Percentiles rank a stretch among this genome's conserved stretches.
phyloP scores from a whole-genome alignment of 1,284 basidiomycete species.

The Ganoderma sinense region DNA sequence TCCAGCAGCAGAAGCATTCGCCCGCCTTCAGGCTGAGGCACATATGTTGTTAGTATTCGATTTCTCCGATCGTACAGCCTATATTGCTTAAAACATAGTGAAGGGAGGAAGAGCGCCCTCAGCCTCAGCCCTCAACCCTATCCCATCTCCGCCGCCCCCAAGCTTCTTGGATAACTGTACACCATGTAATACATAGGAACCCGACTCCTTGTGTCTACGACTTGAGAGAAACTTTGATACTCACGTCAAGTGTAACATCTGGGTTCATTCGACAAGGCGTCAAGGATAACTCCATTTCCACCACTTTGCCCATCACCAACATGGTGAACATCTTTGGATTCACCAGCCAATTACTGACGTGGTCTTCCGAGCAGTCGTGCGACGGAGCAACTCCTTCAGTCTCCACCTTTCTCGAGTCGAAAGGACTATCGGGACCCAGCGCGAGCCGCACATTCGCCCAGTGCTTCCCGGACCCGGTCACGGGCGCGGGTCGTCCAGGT shows the following conservation, averaged over 20 bases:
- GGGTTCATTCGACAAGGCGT: background rate
- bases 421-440: background rate
- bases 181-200: no score
- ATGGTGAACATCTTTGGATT: background rate
- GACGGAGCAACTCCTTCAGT: background rate
- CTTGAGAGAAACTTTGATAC: background rate
- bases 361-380: background rate
- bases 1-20: background rate
- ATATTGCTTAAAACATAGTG: background rate
- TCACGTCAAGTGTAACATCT: background rate
- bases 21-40: slow-evolving; percentile 3
- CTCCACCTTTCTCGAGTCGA: background rate
- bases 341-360: background rate
- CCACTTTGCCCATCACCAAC: background rate
- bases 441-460: background rate
- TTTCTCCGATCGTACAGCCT: background rate
- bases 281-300: background rate
- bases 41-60: background rate
- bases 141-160: background rate
- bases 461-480: background rate
- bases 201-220: background rate
- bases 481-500: background rate
- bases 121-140: background rate
- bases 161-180: no score
- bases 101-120: background rate